Evolutionary conservation across 148 eudicot genomes (phyloP), one percentile per base, ranked within the genome.

Genomic region (Fagopyrum tataricum): DNA sequence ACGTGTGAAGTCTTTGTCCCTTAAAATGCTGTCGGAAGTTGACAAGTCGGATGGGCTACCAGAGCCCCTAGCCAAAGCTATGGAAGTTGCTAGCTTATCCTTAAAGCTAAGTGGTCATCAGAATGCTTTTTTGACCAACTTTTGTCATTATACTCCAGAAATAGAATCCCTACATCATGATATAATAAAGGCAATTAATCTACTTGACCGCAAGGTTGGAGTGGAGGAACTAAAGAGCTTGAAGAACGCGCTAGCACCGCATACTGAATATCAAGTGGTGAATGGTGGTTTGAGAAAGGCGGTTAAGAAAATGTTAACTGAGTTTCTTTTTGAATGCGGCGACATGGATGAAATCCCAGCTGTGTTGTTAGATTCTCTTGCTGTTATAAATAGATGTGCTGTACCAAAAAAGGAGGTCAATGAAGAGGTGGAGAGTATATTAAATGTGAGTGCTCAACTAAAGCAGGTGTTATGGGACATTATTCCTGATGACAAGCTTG

Each of bases 311-410:
- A 49, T 93, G 51, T 78, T 93, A 81, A 81, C 75, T 2, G 97
- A 93, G 71, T 89, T 75, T 79, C 95, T 91, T 48, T 88, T 81
- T 39, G 97, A 91, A 78, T 91, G 97, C 78, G 75, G 82, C 81
- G 97, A 93, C 55, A 83, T 93, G 91, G 90, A 91, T 12, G 58
- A 67, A 17, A 78, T 89, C 73, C 97, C 97, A 4, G 84, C 75
- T 39, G 73, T 66, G 43, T 75, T 93, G 44, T 68, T 80, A n/a
- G 77, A 83, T 72, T 75, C 77, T 59, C 75, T 94, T 62, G 75
- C 85, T 73, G 18, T 82, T 44, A 79, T 91, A 21, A 93, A 86
- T 72, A 78, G 70, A 72, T 67, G 81, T 62, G 56, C 47, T 70
- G 71, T 74, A 73, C 72, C 75, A 64, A 24, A 21, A 51, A 74